Evolutionary conservation across 441 rosid species (phyloP).

Genomic region (Populus tomentosa): DNA sequence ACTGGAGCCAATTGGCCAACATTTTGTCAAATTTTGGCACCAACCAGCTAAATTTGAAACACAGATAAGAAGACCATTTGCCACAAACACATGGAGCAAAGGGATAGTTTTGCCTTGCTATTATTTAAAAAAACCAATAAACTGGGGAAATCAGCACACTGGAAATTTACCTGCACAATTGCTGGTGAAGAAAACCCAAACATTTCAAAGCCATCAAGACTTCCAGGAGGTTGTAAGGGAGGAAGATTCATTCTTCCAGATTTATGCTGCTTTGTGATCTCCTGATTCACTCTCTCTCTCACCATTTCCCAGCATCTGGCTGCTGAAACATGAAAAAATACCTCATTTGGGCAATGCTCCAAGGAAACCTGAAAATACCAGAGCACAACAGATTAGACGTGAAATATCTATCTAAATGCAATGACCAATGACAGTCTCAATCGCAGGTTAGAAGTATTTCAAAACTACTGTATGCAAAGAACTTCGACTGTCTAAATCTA

Average conservation of each 20-base stretch:
- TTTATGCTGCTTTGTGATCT: conserved; percentile 83
- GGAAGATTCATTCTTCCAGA: conserved; percentile 74
- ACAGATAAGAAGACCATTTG: background rate
- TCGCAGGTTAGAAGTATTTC: background rate
- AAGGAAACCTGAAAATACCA: conserved; percentile 65
- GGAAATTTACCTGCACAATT: conserved; percentile 73
- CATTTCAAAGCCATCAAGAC: conserved; percentile 97
- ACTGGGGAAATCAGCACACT: background rate
- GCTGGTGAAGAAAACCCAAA: conserved; percentile 95
- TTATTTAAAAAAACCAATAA: background rate
- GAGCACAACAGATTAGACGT: conserved; percentile 1
- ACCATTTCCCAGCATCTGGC: conserved; percentile 99
- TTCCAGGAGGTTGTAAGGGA: conserved; percentile 94
- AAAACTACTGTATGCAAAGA: background rate
- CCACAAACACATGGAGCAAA: background rate
- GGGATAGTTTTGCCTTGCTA: background rate
- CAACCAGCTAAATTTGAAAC: too few species aligned
- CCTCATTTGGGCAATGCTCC: conserved; percentile 77
- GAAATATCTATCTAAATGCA: background rate
- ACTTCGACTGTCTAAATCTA: background rate
- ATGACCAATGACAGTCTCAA: background rate
- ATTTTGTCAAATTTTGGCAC: too few species aligned
- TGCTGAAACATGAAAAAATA: conserved; percentile 80
- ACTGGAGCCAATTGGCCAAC: too few species aligned
- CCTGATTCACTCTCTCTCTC: conserved; percentile 87